Base-by-base conservation (phyloP, 345 rosid species). In the Eucalyptus decipiens region DNA sequence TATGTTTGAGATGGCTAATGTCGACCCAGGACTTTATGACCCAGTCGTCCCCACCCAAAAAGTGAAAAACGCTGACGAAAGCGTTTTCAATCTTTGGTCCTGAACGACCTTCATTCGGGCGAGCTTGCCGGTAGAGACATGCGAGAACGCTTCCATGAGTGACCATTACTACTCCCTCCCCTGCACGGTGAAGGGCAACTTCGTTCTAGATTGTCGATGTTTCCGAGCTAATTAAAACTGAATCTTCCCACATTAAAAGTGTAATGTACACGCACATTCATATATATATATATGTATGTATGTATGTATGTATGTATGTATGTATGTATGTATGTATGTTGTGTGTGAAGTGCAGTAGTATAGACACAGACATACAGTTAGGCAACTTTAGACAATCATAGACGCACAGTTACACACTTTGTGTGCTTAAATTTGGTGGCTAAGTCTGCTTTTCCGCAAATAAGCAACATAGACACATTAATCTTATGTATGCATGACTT, bases 141-240 rank as follows among this genome's bases (percentile, higher is more conserved):
- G 98, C 89, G 86, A 96, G 94, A 14, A 92, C 94, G 87, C 98
- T 97, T 37, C 97, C 98, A 88, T 96, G 98, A 89, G 95, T 92
- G 49, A 95, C 96, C 34, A 95, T 95, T 23, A 93, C 93, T 6
- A 94, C 93, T 88, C 94, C 93, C 87, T 95, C 94, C 89, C 98
- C 97, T 97, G 94, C 87, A 60, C 60, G 13, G 28, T 34, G 43
- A 69, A 69, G 43, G 80, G 4, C 13, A 18, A 40, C 13, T 69
- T 9, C 4, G 4, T 69, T 34, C 34, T 34, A 69, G 80, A 69
- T 34, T 34, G 0, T 40, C 14, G 6, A 32, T 67, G 42, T 67
- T 32, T 69, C 24, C 24, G 21, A 69, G 80, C 80, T 69, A 69
- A 69, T 9, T 69, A 18, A 9, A 18, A 34, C 43, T 5, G 43